Percentiles rank a stretch among this genome's conserved stretches.
Conservation (phyloP, 257 asterid genomes). For the Solanum gracilifrons region DNA sequence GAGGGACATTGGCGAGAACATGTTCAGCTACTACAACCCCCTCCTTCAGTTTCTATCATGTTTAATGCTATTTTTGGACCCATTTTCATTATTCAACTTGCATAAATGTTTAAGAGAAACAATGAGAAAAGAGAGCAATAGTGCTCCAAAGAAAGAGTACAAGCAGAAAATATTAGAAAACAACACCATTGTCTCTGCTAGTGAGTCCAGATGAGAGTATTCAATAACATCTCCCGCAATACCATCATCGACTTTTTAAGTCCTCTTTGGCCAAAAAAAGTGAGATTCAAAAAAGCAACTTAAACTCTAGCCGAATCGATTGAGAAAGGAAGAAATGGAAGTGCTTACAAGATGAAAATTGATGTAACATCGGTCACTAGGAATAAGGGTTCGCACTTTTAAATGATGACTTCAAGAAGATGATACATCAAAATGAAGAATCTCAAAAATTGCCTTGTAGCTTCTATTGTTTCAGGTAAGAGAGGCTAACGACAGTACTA, state of each 20-base stretch:
- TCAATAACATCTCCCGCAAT: conserved; percentile 10
- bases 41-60: neutral
- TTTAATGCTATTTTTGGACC: neutral
- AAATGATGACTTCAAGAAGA: conserved; percentile 23
- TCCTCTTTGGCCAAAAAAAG: conserved; percentile 12
- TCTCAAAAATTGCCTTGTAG: conserved; percentile 31
- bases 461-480: conserved; percentile 42
- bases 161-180: neutral
- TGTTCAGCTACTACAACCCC: neutral
- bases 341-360: conserved; percentile 1
- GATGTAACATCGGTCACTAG: conserved; percentile 33
- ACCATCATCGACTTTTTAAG: conserved; percentile 24
- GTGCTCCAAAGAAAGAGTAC: neutral
- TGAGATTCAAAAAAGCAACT: conserved; percentile 48
- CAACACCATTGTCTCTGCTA: neutral
- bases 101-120: conserved; percentile 3
- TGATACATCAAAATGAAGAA: conserved; percentile 28
- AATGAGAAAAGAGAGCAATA: neutral
- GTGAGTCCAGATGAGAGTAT: neutral
- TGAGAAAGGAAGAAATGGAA: neutral
- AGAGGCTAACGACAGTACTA: neutral
- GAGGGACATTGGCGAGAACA: neutral
- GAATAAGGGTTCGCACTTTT: conserved; percentile 17
- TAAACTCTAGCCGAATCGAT: neutral
- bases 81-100: neutral